Conservation (phyloP, 306 rosid species). For the Inga oerstediana region DNA sequence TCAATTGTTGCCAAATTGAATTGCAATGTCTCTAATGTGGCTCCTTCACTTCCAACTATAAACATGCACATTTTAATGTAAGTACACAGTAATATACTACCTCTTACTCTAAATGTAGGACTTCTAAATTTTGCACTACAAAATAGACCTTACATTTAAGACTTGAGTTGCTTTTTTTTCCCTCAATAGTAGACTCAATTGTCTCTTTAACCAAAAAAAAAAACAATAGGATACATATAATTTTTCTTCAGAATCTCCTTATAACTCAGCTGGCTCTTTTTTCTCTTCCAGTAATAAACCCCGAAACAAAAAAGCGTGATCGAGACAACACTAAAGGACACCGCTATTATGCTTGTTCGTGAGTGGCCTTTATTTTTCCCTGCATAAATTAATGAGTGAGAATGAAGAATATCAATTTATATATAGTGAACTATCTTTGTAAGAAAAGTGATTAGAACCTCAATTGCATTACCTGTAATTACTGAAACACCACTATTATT, state of each 20-base stretch:
- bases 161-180: fast-evolving
- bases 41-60: too few relatives aligned
- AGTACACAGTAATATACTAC: too few relatives aligned
- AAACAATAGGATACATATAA: not conserved
- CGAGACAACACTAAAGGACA: not conserved
- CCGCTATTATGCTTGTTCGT: not conserved
- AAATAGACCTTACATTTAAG: too few relatives aligned
- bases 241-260: not conserved
- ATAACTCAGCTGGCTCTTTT: too few relatives aligned
- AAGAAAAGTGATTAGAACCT: not conserved
- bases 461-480: not conserved
- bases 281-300: not conserved
- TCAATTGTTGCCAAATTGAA: too few relatives aligned
- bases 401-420: not conserved
- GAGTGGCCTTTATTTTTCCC: not conserved
- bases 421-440: not conserved
- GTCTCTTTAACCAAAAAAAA: too few relatives aligned
- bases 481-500: too few relatives aligned
- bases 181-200: not conserved
- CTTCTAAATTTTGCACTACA: fast-evolving
- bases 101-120: too few relatives aligned
- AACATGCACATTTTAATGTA: too few relatives aligned
- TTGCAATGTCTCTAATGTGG: too few relatives aligned
- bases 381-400: not conserved
- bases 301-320: not conserved